Base-by-base conservation (phyloP, 768 basidiomycete genomes). In the Panaeolus cyanescens region DNA sequence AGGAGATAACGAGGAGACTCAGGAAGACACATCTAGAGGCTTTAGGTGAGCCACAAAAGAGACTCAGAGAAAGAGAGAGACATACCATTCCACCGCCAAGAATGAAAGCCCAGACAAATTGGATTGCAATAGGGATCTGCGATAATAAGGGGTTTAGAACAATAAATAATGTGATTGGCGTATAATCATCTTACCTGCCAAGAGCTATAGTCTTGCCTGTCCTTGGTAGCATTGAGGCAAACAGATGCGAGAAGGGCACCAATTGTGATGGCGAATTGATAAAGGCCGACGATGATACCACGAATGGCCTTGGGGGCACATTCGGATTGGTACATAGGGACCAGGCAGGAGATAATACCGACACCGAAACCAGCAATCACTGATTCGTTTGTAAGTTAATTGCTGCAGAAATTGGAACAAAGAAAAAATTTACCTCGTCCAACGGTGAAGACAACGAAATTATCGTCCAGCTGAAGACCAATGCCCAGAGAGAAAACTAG, bases 311-410 rank as follows among this genome's bases (percentile, higher is more conserved):
- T 88, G 19, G 91, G 91, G 36, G 86, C 74, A 62, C 79, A 81
- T 63, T 80, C 78, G 55, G 76, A 79, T 68, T 79, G 77, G 65
- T 79, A 81, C 78, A 79, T 76, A 33, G 79, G 78, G 57, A 77
- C 72, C 68, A 91, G 79, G 67, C 82, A 84, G 10, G 90, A 91
- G 39, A 92, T 85, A 71, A 92, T 80, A 64, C 92, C 81, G 33
- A 94, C 91, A 71, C 91, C 90, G 59, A 90, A 67, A 69, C 92
- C 92, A 53, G 92, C 91, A 60, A 91, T 74, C 60, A 91, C 80
- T 45, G 22, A 5, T 20, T 25, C 10, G 10, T 25, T 12, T 1
- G 4, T 45, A 2, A 45, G 42, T 10, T 12, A 45, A 5, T 10
- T 28, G 4, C 7, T 20, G n/a, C 22, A 28, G 3, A 6, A 45